phyloP scores from a whole-genome alignment of 306 rosid genomes.

The Vigna reflexopilosa region DNA sequence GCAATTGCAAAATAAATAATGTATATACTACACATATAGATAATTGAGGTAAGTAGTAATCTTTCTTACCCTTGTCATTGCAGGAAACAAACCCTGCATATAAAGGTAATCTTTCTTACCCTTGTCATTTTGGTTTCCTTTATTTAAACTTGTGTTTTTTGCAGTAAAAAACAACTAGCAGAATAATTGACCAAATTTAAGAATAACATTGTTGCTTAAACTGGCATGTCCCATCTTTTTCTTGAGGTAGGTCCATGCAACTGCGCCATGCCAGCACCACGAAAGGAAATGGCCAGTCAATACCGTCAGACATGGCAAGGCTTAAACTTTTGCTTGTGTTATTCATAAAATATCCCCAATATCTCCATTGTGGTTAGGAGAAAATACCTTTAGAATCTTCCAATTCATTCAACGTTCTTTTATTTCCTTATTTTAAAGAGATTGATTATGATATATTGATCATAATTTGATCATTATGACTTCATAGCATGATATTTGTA shows the following conservation, averaged over 20 bases:
- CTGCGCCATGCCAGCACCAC: not conserved
- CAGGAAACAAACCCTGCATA: not conserved
- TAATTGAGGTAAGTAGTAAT: too few relatives aligned
- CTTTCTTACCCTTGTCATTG: not conserved
- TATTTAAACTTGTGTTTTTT: not conserved
- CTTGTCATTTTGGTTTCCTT: not conserved
- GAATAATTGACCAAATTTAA: not conserved
- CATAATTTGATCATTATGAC: not conserved
- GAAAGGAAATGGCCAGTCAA: not conserved
- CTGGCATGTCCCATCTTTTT: not conserved
- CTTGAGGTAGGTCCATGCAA: not conserved
- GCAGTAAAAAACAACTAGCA: not conserved
- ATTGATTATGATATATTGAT: too few relatives aligned
- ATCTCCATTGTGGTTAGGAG: too few relatives aligned
- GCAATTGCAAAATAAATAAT: not conserved
- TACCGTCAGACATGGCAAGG: too few relatives aligned
- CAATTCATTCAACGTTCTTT: too few relatives aligned
- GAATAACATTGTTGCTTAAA: not conserved
- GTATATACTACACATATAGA: not conserved
- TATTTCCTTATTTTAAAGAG: too few relatives aligned
- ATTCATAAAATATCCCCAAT: too few relatives aligned
- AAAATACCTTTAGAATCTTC: too few relatives aligned
- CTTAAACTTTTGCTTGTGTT: too few relatives aligned
- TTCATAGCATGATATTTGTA: conserved; percentile 23
- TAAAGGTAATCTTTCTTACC: not conserved